Evolutionary conservation across 208 protist species (phyloP).

Genomic region (Trichomonas vaginalis): DNA sequence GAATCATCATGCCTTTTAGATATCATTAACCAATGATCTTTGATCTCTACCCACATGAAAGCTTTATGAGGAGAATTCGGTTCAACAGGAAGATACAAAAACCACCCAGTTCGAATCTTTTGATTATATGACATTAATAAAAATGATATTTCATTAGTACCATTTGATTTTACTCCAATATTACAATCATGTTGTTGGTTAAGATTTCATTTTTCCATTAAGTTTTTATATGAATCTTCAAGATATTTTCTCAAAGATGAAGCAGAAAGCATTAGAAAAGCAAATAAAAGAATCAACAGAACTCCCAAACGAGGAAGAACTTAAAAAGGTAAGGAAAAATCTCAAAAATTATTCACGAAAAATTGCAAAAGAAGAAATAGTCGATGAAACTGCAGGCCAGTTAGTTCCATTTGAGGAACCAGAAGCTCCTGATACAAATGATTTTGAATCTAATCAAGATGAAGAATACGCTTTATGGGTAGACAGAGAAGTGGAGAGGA

Average conservation of each 20-base stretch:
- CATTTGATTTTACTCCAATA: too few relatives aligned
- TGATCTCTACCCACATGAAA: background rate
- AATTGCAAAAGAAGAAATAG: background rate
- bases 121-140: background rate
- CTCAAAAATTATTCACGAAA: background rate
- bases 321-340: background rate
- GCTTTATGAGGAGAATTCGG: background rate
- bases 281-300: background rate
- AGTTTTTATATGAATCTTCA: background rate
- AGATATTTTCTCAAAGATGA: background rate
- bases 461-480: slow-evolving; percentile 3
- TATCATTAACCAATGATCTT: background rate
- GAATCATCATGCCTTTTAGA: background rate
- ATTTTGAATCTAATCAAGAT: background rate
- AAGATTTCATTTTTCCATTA: too few relatives aligned
- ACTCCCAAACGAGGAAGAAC: background rate
- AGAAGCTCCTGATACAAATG: background rate
- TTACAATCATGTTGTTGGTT: too few relatives aligned
- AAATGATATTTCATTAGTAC: too few relatives aligned
- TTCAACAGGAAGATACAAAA: background rate
- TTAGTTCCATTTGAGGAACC: background rate
- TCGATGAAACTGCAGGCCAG: background rate
- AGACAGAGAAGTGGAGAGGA: background rate
- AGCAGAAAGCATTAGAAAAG: background rate
- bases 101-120: background rate